A percentile compares a stretch with the other conserved stretches of the same genome.
phyloP scores from a whole-genome alignment of 768 basidiomycete species.

The Rossbeevera mucosa region DNA sequence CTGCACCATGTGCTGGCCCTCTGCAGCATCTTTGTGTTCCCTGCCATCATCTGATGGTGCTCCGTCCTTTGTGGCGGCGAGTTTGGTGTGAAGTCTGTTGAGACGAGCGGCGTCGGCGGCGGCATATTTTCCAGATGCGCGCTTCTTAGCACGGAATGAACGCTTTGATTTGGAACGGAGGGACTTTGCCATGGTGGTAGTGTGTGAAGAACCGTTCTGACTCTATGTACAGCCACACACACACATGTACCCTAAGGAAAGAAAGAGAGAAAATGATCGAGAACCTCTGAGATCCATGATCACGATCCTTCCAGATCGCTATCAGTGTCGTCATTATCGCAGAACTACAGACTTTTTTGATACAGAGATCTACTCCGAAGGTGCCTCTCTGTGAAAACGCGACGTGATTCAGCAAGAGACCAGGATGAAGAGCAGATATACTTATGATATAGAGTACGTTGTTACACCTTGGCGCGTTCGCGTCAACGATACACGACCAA shows the following conservation, averaged over 20 bases:
- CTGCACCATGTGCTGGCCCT: conserved; percentile 28
- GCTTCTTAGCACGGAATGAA: conserved; percentile 70
- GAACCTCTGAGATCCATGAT: neutral
- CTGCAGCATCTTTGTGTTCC: conserved; percentile 13
- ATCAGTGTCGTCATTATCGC: neutral
- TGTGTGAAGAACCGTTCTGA: neutral
- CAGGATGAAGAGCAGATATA: conserved; percentile 25
- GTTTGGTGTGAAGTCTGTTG: conserved; percentile 64
- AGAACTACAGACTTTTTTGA: conserved; percentile 7
- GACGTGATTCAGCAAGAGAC: conserved; percentile 20
- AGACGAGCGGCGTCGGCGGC: conserved; percentile 74
- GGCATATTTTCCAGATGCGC: conserved; percentile 70
- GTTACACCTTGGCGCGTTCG: conserved; percentile 61
- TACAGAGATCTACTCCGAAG: conserved; percentile 39
- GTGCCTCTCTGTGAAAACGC: conserved; percentile 65
- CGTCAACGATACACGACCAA: conserved; percentile 8
- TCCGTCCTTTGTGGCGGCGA: conserved; percentile 42
- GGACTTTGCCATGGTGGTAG: conserved; percentile 64
- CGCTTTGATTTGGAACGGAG: conserved; percentile 80
- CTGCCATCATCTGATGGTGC: conserved; percentile 11
- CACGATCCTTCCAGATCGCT: conserved; percentile 6
- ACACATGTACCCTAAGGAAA: too few relatives aligned
- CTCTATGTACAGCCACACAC: conserved; percentile 8
- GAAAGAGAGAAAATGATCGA: neutral
- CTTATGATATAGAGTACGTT: conserved; percentile 96